Percentiles rank a stretch among this genome's conserved stretches.
These are phyloP conservation scores for Baffinella frigidus DNA, from an alignment of 208 protist species.

Conservation along the genomic window DNA sequence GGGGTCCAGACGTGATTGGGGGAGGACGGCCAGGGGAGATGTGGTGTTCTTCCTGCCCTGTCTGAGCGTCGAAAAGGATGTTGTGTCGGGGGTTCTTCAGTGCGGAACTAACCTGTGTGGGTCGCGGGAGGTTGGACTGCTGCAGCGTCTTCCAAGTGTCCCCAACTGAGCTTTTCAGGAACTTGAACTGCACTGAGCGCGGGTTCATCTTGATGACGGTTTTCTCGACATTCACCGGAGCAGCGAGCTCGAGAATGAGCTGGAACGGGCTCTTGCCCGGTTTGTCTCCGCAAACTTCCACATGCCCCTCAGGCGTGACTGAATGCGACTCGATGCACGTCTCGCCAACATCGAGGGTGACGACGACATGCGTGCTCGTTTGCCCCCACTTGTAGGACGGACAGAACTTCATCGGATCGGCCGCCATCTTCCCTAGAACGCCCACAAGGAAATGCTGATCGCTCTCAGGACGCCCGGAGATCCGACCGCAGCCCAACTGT, in stretches of 20 bases:
- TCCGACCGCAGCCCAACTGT: no score
- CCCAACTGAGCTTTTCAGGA: background rate
- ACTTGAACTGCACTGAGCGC: background rate
- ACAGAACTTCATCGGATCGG: no score
- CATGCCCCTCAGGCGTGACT: constrained; percentile 9
- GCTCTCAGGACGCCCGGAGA: no score
- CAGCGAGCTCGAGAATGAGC: background rate
- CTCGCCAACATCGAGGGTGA: constrained; percentile 32
- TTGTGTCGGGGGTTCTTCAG: no score
- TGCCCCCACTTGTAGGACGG: constrained; percentile 48
- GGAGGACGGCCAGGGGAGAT: no score
- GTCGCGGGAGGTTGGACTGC: background rate
- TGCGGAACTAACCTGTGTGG: background rate
- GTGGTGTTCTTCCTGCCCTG: no score
- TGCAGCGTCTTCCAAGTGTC: constrained; percentile 39
- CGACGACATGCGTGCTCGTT: background rate
- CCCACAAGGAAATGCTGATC: no score
- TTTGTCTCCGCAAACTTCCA: background rate
- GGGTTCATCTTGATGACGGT: background rate
- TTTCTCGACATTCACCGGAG: background rate
- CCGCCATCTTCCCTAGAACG: no score
- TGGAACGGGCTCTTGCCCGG: constrained; percentile 24
- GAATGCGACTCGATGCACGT: background rate
- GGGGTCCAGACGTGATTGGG: no score
- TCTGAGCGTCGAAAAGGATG: no score